phyloP scores from a whole-genome alignment of 2,329 filamentous ascomycete genomes.

The Alternaria ventricosa region DNA sequence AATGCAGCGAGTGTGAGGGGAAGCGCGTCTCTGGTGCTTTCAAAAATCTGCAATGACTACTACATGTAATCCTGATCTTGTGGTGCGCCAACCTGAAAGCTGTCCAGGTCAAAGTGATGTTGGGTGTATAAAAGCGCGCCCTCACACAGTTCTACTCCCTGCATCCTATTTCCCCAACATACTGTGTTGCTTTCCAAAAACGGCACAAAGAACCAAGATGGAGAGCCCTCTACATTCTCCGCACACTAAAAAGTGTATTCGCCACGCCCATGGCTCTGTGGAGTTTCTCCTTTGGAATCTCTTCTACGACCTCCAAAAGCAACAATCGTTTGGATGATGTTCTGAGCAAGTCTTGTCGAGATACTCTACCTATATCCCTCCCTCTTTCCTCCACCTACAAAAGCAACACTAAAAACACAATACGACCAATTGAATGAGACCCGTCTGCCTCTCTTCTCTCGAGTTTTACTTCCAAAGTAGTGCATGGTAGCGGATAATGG shows the following conservation, averaged over 20 bases:
- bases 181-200: not conserved
- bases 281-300: not conserved
- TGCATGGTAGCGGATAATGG: not conserved
- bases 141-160: not conserved
- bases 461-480: not conserved
- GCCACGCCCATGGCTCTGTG: too few species aligned
- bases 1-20: too few species aligned
- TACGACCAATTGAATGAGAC: not conserved
- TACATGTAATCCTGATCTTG: too few species aligned
- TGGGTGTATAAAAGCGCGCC: too few species aligned
- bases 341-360: not conserved
- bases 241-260: too few species aligned
- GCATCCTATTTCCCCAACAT: not conserved
- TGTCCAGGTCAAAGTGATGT: too few species aligned
- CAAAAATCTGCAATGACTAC: too few species aligned
- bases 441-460: not conserved
- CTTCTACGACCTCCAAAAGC: not conserved
- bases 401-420: fast-evolving
- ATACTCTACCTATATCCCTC: fast-evolving
- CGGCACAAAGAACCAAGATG: too few species aligned
- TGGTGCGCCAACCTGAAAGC: too few species aligned
- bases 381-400: not conserved
- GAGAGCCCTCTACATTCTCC: too few species aligned
- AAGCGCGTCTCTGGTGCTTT: too few species aligned
- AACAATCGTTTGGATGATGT: fast-evolving